Conservation (phyloP, 768 basidiomycete species). For the Kwoniella botswanensis region DNA sequence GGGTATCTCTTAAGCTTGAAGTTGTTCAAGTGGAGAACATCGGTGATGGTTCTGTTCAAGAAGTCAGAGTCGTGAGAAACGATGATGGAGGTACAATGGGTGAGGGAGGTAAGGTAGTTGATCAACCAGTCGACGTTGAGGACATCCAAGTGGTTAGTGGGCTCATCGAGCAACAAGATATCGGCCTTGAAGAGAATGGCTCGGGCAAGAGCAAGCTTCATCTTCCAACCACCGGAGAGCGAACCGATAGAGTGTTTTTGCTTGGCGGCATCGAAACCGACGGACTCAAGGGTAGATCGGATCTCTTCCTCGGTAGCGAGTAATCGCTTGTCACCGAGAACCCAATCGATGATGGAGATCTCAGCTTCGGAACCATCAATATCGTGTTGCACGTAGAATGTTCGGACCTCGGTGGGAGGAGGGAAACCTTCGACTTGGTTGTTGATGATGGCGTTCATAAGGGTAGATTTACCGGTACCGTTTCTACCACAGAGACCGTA, state of each 20-base stretch:
- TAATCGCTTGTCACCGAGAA: slow-evolving; percentile 81
- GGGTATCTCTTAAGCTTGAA: slow-evolving; percentile 96
- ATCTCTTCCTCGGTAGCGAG: slow-evolving; percentile 71
- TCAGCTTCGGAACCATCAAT: slow-evolving; percentile 94
- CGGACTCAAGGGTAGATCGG: slow-evolving; percentile 79
- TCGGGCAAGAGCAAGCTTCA: slow-evolving; percentile 96
- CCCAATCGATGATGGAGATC: slow-evolving; percentile 87
- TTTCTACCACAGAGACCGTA: slow-evolving; percentile 99
- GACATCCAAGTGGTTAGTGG: slow-evolving; percentile 85
- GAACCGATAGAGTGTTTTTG: slow-evolving; percentile 84
- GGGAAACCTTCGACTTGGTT: slow-evolving; percentile 96
- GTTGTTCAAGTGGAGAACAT: slow-evolving; percentile 95
- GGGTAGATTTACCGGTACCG: slow-evolving; percentile 83
- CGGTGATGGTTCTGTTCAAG: slow-evolving; percentile 98
- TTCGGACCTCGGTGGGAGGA: slow-evolving; percentile 93
- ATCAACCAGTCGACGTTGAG: slow-evolving; percentile 98
- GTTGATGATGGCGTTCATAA: slow-evolving; percentile 59
- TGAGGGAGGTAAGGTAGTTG: slow-evolving; percentile 84
- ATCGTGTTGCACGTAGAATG: slow-evolving; percentile 99
- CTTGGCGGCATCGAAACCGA: slow-evolving; percentile 88
- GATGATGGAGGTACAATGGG: slow-evolving; percentile 93
- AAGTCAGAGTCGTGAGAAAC: slow-evolving; percentile 97
- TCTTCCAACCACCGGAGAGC: slow-evolving; percentile 99
- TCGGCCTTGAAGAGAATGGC: slow-evolving; percentile 99
- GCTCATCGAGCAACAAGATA: slow-evolving; percentile 93